Percentiles rank a stretch among this genome's conserved stretches.
phyloP scores from a whole-genome alignment of 1,284 basidiomycete species.

The Vanrija sp. region DNA sequence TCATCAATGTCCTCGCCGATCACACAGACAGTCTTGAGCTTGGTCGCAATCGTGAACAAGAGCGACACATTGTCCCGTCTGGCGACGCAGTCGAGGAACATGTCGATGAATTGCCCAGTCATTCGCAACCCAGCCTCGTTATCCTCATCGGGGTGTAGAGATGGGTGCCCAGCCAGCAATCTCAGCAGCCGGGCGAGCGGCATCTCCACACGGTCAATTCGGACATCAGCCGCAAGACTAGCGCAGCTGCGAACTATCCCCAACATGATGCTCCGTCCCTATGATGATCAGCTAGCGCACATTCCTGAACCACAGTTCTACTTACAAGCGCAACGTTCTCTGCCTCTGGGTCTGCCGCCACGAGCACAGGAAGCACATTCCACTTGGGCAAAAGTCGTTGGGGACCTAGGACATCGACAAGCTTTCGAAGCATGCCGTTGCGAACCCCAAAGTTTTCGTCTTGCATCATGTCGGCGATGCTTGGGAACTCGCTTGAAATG shows the following conservation, averaged over 20 bases:
- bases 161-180: conserved; percentile 88
- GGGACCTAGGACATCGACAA: conserved; percentile 60
- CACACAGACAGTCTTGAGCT: conserved; percentile 77
- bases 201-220: conserved; percentile 69
- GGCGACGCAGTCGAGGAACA: conserved; percentile 76
- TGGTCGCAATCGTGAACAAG: conserved; percentile 75
- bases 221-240: conserved; percentile 51
- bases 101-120: conserved; percentile 80
- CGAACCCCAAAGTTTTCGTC: conserved; percentile 88
- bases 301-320: not conserved
- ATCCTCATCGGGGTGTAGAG: conserved; percentile 32
- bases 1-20: conserved; percentile 13
- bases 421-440: conserved; percentile 68
- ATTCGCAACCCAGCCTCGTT: conserved; percentile 60
- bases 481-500: conserved; percentile 62
- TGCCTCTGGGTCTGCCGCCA: conserved; percentile 83
- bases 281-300: not conserved
- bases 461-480: conserved; percentile 72
- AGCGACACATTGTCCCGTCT: conserved; percentile 74
- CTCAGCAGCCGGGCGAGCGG: conserved; percentile 82
- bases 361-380: conserved; percentile 80
- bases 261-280: conserved; percentile 29
- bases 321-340: conserved; percentile 56
- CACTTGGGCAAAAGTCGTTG: conserved; percentile 67
- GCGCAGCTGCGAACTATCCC: conserved; percentile 10